Conservation (phyloP, 2,329 filamentous ascomycete species). For the Xylaria sp. region DNA sequence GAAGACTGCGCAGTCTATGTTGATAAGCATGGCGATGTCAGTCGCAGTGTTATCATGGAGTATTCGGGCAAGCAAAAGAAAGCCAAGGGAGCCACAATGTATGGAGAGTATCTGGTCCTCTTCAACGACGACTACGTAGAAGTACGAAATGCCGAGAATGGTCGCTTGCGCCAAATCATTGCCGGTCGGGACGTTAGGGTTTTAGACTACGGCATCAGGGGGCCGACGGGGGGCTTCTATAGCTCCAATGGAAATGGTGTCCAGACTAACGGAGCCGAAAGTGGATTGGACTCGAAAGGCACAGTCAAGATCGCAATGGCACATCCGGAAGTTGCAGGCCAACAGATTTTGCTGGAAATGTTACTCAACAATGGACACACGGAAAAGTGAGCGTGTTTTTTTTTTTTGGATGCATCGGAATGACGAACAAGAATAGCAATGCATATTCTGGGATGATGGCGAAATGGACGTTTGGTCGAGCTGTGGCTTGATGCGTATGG, state of each 20-base stretch:
- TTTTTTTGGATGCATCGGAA: slow-evolving; percentile 20
- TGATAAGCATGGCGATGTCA: slow-evolving; percentile 97
- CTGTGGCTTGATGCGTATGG: slow-evolving; percentile 2
- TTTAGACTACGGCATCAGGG: slow-evolving; percentile 82
- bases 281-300: slow-evolving; percentile 65
- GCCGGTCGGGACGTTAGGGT: slow-evolving; percentile 89
- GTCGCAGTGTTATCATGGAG: slow-evolving; percentile 94
- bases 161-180: slow-evolving; percentile 91
- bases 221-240: slow-evolving; percentile 64
- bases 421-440: slow-evolving; percentile 10
- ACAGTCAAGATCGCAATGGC: slow-evolving; percentile 96
- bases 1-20: slow-evolving; percentile 97
- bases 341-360: slow-evolving; percentile 91
- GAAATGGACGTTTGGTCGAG: background rate
- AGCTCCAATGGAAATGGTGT: slow-evolving; percentile 45
- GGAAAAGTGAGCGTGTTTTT: slow-evolving; percentile 54
- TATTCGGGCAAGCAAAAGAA: slow-evolving; percentile 89
- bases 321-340: slow-evolving; percentile 85
- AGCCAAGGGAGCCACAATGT: slow-evolving; percentile 86
- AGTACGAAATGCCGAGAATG: slow-evolving; percentile 96
- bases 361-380: slow-evolving; percentile 86
- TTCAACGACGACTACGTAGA: slow-evolving; percentile 98
- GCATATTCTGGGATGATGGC: background rate
- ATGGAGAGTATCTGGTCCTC: slow-evolving; percentile 88
- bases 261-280: slow-evolving; percentile 49